Percentiles rank a stretch among this genome's conserved stretches.
Evolutionary conservation across 2,329 filamentous ascomycete species (phyloP).

Genomic region (Colletotrichum trifolii): DNA sequence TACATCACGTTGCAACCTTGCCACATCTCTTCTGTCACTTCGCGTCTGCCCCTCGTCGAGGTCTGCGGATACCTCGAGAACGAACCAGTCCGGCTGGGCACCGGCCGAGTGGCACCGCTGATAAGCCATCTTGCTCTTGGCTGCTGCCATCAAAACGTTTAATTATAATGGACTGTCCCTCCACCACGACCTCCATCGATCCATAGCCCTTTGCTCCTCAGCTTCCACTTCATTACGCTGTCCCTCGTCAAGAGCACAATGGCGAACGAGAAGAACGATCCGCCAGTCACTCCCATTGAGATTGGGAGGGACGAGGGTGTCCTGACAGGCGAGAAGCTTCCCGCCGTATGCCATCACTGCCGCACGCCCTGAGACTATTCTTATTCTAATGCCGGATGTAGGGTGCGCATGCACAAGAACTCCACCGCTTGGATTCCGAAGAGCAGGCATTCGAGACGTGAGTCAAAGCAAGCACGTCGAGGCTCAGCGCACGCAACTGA

Average conservation of each 20-base stretch:
- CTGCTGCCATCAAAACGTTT: slow-evolving; percentile 10
- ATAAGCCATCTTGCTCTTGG: slow-evolving; percentile 28
- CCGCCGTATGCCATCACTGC: slow-evolving; percentile 8
- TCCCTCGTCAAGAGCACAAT: slow-evolving; percentile 19
- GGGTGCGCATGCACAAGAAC: slow-evolving; percentile 14
- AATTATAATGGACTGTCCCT: slow-evolving; percentile 16
- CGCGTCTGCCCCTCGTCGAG: slow-evolving; percentile 1
- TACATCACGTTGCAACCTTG: slow-evolving; percentile 25
- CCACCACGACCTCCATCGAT: background rate
- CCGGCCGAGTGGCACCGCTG: slow-evolving; percentile 28
- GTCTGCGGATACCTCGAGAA: slow-evolving; percentile 1
- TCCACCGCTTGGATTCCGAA: slow-evolving; percentile 25
- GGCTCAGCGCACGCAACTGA: background rate
- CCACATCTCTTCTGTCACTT: slow-evolving; percentile 13
- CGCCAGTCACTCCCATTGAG: slow-evolving; percentile 24
- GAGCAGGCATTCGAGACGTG: slow-evolving; percentile 33
- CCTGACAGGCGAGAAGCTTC: slow-evolving; percentile 31
- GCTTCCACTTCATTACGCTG: background rate
- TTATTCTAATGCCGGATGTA: background rate
- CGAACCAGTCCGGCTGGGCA: slow-evolving; percentile 11
- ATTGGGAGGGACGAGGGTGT: slow-evolving; percentile 24
- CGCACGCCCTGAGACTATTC: background rate
- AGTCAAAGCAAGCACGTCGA: background rate
- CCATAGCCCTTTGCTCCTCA: slow-evolving; percentile 3
- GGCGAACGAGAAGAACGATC: slow-evolving; percentile 31